Evolutionary conservation across 768 basidiomycete genomes (phyloP).

Genomic region (Pisolithus orientalis): DNA sequence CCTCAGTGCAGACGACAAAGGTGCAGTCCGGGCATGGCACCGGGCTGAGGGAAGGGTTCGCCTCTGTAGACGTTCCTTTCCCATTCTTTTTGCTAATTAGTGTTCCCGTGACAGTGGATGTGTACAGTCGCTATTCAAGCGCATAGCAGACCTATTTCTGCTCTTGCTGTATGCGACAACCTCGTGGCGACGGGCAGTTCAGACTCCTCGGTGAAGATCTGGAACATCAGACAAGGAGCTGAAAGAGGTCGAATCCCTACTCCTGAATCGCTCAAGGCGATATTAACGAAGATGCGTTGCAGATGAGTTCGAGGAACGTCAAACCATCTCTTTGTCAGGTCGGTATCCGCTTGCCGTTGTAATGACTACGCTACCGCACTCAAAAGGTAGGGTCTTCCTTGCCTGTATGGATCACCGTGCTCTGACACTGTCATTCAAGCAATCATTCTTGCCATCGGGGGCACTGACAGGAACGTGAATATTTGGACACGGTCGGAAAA

Average conservation of each 20-base stretch:
- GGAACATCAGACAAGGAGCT: slow-evolving; percentile 37
- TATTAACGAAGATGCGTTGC: not conserved
- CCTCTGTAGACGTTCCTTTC: slow-evolving; percentile 3
- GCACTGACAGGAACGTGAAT: slow-evolving; percentile 76
- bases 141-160: slow-evolving; percentile 66
- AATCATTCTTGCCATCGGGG: slow-evolving; percentile 70
- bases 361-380: slow-evolving; percentile 56
- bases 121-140: slow-evolving; percentile 40
- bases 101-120: slow-evolving; percentile 48
- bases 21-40: slow-evolving; percentile 60
- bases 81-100: slow-evolving; percentile 11
- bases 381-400: slow-evolving; percentile 44
- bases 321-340: slow-evolving; percentile 58
- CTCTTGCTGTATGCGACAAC: slow-evolving; percentile 46
- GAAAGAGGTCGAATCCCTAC: slow-evolving; percentile 22
- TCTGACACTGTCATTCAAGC: slow-evolving; percentile 27
- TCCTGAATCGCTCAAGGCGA: not conserved
- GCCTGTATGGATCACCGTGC: not conserved
- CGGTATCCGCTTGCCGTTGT: slow-evolving; percentile 73
- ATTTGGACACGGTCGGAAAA: slow-evolving; percentile 68
- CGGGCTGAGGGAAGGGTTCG: slow-evolving; percentile 24
- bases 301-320: slow-evolving; percentile 40
- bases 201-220: slow-evolving; percentile 73
- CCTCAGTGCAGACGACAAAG: slow-evolving; percentile 72
- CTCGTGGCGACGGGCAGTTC: slow-evolving; percentile 75